phyloP scores from a whole-genome alignment of 2,329 filamentous ascomycete genomes.

The Xylariaceae sp. region DNA sequence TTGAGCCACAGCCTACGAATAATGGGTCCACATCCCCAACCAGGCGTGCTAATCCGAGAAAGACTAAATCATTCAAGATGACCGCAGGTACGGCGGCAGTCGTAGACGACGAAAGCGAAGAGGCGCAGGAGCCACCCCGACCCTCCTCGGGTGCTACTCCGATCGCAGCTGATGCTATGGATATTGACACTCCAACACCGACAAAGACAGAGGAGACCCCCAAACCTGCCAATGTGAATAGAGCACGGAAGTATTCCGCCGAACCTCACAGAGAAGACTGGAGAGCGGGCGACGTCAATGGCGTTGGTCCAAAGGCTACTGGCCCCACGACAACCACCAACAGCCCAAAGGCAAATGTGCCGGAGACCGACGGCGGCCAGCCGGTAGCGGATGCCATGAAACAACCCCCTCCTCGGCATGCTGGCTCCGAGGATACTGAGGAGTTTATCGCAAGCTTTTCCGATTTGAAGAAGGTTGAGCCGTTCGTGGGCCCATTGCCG shows the following conservation, averaged over 20 bases:
- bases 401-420: constrained; percentile 35
- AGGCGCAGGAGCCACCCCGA: constrained; percentile 30
- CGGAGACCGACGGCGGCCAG: constrained; percentile 22
- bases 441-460: constrained; percentile 52
- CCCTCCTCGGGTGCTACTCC: constrained; percentile 23
- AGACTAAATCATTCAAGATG: constrained; percentile 55
- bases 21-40: constrained; percentile 43
- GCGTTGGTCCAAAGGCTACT: constrained; percentile 22
- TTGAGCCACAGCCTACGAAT: constrained; percentile 43
- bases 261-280: constrained; percentile 58
- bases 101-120: constrained; percentile 44
- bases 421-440: constrained; percentile 53
- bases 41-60: constrained; percentile 51
- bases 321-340: constrained; percentile 23
- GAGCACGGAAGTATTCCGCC: constrained; percentile 51
- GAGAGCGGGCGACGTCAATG: constrained; percentile 48
- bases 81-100: constrained; percentile 43
- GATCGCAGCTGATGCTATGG: constrained; percentile 51
- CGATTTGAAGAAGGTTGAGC: constrained; percentile 54
- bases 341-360: constrained; percentile 23
- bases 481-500: constrained; percentile 43
- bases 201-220: constrained; percentile 29
- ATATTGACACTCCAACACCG: constrained; percentile 54
- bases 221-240: constrained; percentile 28
- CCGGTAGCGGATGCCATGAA: constrained; percentile 13